Conservation (phyloP, 1,284 basidiomycete species). For the Testicularia cyperi region DNA sequence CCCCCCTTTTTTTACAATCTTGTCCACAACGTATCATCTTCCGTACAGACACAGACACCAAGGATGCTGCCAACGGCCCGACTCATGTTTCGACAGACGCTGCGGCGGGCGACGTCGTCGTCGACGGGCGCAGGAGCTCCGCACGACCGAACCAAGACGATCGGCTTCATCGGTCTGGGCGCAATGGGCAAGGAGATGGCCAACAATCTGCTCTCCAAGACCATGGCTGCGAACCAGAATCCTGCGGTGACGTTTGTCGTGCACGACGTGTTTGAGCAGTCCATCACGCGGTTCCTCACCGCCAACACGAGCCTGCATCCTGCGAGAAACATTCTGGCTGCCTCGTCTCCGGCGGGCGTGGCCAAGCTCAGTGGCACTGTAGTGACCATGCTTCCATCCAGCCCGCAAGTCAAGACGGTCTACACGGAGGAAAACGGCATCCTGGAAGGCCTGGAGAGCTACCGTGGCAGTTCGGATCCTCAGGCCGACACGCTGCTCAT, state of each 20-base stretch:
- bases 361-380: conserved; percentile 67
- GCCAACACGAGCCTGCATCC: conserved; percentile 43
- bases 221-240: conserved; percentile 34
- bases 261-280: conserved; percentile 45
- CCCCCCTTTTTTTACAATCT: not conserved
- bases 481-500: conserved; percentile 68
- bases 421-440: conserved; percentile 67
- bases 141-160: conserved; percentile 45
- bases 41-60: not conserved
- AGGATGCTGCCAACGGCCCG: conserved; percentile 23
- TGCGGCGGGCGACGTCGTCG: conserved; percentile 5
- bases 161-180: conserved; percentile 56
- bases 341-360: conserved; percentile 60
- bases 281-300: conserved; percentile 50
- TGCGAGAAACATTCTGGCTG: conserved; percentile 51
- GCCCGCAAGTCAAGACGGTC: conserved; percentile 74
- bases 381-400: conserved; percentile 83
- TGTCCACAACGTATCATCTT: not conserved
- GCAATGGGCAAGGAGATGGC: conserved; percentile 56
- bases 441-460: conserved; percentile 31
- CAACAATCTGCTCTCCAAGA: conserved; percentile 45
- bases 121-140: not conserved
- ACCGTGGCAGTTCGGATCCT: conserved; percentile 3
- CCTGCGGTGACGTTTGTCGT: conserved; percentile 41
- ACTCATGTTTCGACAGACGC: conserved; percentile 10